Conservation (phyloP, 2,329 filamentous ascomycete genomes). For the Cladophialophora psammophila region DNA sequence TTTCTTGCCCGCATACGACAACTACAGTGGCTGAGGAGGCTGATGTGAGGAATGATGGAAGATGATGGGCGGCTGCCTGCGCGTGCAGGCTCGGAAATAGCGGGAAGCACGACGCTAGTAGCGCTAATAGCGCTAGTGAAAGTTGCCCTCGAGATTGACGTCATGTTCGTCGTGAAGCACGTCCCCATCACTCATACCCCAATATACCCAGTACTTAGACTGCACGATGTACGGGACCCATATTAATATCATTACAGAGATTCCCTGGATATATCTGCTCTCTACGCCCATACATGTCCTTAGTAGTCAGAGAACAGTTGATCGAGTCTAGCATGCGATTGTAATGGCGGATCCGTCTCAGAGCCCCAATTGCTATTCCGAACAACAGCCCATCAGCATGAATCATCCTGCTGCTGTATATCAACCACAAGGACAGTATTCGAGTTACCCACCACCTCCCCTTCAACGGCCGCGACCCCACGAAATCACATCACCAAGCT, state of each 20-base stretch:
- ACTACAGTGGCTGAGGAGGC: background rate
- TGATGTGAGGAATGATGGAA: background rate
- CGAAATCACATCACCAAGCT: slow-evolving; percentile 5
- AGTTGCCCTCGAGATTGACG: background rate
- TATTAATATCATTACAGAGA: no score
- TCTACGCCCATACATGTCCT: background rate
- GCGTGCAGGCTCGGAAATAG: background rate
- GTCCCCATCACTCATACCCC: background rate
- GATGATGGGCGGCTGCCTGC: background rate
- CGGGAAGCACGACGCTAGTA: background rate
- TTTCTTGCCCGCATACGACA: background rate
- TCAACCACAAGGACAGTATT: slow-evolving; percentile 11
- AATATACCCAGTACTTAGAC: no score
- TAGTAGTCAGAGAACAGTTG: background rate
- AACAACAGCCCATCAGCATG: slow-evolving; percentile 6
- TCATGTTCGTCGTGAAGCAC: background rate
- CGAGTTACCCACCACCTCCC: slow-evolving; percentile 10
- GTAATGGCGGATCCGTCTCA: slow-evolving; percentile 22
- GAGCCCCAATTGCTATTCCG: slow-evolving; percentile 8
- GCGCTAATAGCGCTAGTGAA: background rate
- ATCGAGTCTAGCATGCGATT: background rate
- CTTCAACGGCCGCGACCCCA: slow-evolving; percentile 10
- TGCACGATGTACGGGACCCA: no score
- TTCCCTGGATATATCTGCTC: no score
- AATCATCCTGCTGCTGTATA: slow-evolving; percentile 7